Percentiles rank a stretch among this genome's conserved stretches.
Conservation (phyloP, 306 rosid genomes). For the Myrica gale region DNA sequence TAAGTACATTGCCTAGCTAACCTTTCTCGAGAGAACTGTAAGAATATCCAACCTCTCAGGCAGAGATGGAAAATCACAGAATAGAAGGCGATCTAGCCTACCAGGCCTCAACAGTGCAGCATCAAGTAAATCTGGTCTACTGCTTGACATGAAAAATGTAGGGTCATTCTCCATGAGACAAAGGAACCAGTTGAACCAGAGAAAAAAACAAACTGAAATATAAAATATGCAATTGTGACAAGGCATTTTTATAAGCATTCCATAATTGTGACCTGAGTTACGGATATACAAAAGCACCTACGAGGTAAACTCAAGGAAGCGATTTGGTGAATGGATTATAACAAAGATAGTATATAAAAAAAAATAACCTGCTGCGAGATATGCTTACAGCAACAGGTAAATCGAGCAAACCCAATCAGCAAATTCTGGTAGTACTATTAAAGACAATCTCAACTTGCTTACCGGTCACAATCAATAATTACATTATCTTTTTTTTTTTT, state of each 20-base stretch:
- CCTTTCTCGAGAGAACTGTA: slow-evolving; percentile 82
- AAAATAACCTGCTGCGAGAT: too few species aligned
- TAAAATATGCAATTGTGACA: neutral
- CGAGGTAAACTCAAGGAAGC: too few species aligned
- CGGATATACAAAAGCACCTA: too few species aligned
- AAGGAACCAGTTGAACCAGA: neutral
- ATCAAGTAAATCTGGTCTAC: slow-evolving; percentile 97
- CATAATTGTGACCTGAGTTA: neutral
- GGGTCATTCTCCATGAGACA: neutral
- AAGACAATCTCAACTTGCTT: too few species aligned
- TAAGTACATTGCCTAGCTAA: slow-evolving; percentile 31
- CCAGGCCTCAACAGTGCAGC: slow-evolving; percentile 97
- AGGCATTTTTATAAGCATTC: neutral
- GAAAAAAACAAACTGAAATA: neutral
- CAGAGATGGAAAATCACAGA: slow-evolving; percentile 82
- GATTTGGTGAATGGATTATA: too few species aligned
- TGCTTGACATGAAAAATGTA: slow-evolving; percentile 53
- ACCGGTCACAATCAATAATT: too few species aligned
- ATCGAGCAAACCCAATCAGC: too few species aligned
- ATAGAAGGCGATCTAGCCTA: slow-evolving; percentile 89
- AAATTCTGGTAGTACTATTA: too few species aligned
- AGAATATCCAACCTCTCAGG: slow-evolving; percentile 85
- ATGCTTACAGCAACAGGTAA: too few species aligned
- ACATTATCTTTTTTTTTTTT: too few species aligned
- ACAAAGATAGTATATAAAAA: too few species aligned